Evolutionary conservation across 345 rosid genomes (phyloP), one percentile per base, ranked within the genome.

Genomic region (Eucalyptus albens): DNA sequence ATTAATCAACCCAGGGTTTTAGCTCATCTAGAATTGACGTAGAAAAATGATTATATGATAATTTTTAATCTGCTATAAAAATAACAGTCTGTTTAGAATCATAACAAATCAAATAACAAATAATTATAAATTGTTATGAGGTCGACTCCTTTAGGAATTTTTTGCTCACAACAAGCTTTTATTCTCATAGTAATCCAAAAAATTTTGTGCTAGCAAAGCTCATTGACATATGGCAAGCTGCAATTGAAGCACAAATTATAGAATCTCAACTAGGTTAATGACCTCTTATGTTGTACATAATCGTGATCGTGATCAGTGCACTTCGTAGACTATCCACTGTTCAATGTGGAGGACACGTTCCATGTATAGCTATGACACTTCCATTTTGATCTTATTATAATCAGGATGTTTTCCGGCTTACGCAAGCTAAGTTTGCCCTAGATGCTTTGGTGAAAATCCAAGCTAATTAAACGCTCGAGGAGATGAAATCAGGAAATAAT

Each of bases 41-140:
- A 40, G 59, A 53, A 53, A 53, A 53, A 53, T 53, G 26, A 53
- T 53, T 53, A 53, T 19, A 53, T 53, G 5, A 53, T 1, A 53
- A 8, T 21, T 2, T 53, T 53, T 53, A 21, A 53, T 21, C 11
- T 53, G 8, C 59, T 21, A 1, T 53, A 53, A 53, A 51, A 53
- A 53, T 53, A 53, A 53, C 11, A 4, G 5, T 21, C 0, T 8
- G 0, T 7, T 21, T 0, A 2, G 11, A 8, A 53, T 21, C 11
- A 21, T 21, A 21, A 53, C 59, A 53, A 51, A 51, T 17, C 22
- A 51, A 51, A 51, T 51, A 51, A 51, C 4, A 51, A 53, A 53
- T 21, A 19, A 53, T 21, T 53, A 53, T 53, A 53, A 53, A 53
- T 53, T 53, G 1, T 21, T 21, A 53, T 21, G 1, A 8, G 26